A percentile compares a stretch with the other conserved stretches of the same genome.
Conservation (phyloP, 352 stramenopile species). For the Phytophthora tentaculata region DNA sequence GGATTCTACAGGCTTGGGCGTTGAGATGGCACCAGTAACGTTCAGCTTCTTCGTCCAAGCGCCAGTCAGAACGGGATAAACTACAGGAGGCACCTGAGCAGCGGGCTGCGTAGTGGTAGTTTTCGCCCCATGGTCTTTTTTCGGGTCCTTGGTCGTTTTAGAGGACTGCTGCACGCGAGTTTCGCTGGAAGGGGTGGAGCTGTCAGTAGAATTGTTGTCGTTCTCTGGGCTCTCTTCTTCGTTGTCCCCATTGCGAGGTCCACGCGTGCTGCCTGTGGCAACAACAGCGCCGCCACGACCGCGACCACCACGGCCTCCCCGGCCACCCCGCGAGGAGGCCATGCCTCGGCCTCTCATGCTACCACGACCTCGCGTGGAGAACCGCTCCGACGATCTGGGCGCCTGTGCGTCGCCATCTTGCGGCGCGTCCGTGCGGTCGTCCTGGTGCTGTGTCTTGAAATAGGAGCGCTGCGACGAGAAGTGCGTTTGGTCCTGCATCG, state of each 20-base stretch:
- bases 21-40: conserved; percentile 44
- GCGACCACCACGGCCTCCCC: conserved; percentile 50
- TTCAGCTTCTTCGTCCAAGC: conserved; percentile 82
- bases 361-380: conserved; percentile 44
- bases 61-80: conserved; percentile 64
- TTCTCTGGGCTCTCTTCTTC: conserved; percentile 55
- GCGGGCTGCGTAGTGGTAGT: conserved; percentile 34
- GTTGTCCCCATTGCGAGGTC: conserved; percentile 40
- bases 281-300: conserved; percentile 45
- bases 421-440: conserved; percentile 24
- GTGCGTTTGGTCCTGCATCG: conserved; percentile 17
- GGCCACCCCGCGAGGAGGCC: conserved; percentile 50
- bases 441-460: conserved; percentile 46
- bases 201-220: conserved; percentile 50
- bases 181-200: conserved; percentile 27
- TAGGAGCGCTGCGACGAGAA: conserved; percentile 37
- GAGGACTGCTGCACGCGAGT: conserved; percentile 37
- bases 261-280: conserved; percentile 30
- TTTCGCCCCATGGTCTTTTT: conserved; percentile 51
- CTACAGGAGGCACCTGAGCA: conserved; percentile 49
- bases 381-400: conserved; percentile 41
- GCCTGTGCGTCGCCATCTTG: conserved; percentile 36
- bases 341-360: conserved; percentile 61
- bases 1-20: conserved; percentile 42
- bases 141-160: conserved; percentile 44